phyloP scores from a whole-genome alignment of 2,329 filamentous ascomycete species.

The Xylaria sp. region DNA sequence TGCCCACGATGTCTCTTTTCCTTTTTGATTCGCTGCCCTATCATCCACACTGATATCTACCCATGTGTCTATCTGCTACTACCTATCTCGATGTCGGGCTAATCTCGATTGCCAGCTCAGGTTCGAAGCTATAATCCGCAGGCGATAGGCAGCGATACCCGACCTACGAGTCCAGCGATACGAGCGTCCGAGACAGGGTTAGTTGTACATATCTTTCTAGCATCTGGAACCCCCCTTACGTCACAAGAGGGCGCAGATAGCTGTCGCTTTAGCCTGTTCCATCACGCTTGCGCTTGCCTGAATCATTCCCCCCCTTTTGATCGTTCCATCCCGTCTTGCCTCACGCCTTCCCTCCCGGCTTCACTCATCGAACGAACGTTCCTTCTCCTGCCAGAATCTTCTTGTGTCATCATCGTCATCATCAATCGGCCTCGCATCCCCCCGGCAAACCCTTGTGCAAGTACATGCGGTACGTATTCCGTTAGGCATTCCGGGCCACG shows the following conservation, averaged over 20 bases:
- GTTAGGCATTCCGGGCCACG: too few species aligned
- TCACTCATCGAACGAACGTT: neutral
- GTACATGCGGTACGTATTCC: conserved; percentile 16
- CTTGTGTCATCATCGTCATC: neutral
- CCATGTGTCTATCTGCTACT: neutral
- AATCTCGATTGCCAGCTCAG: neutral
- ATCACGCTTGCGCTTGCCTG: too few species aligned
- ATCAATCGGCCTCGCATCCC: neutral
- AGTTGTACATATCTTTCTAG: too few species aligned
- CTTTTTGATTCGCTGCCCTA: neutral
- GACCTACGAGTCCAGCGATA: too few species aligned
- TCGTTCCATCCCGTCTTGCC: neutral
- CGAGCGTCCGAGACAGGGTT: too few species aligned
- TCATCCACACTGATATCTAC: neutral
- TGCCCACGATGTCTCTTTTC: too few species aligned
- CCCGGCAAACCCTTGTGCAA: neutral
- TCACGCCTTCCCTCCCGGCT: neutral
- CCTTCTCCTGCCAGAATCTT: neutral
- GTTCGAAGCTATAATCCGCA: too few species aligned
- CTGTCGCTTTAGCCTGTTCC: too few species aligned
- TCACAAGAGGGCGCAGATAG: too few species aligned
- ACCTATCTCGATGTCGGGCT: neutral
- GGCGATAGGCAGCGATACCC: too few species aligned
- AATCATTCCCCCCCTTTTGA: neutral
- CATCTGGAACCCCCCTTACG: too few species aligned